A percentile compares a stretch with the other conserved stretches of the same genome.
Conservation (phyloP, 2,329 filamentous ascomycete genomes). For the Sporothrix brasiliensis region DNA sequence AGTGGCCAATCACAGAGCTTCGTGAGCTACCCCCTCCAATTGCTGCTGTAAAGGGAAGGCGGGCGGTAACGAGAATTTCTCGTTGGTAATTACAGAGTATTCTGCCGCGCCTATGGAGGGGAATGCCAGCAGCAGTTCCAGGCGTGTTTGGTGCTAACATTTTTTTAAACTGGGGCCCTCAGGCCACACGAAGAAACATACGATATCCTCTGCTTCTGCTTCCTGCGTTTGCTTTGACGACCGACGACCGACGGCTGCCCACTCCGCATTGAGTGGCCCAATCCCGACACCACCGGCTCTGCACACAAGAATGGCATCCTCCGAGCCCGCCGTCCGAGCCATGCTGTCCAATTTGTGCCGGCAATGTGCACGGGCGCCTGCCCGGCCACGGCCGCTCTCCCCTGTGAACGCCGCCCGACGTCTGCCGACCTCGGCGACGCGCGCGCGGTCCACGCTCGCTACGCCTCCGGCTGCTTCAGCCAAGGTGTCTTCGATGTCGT, state of each 20-base stretch:
- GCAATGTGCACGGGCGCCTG: conserved; percentile 35
- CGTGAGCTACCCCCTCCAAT: conserved; percentile 18
- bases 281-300: conserved; percentile 8
- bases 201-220: neutral
- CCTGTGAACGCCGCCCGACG: conserved; percentile 15
- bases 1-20: conserved; percentile 33
- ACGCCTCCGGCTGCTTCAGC: conserved; percentile 13
- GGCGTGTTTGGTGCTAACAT: conserved; percentile 25
- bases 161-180: conserved; percentile 32
- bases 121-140: neutral
- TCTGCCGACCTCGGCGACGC: conserved; percentile 2
- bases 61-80: conserved; percentile 28
- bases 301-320: conserved; percentile 30
- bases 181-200: conserved; percentile 30
- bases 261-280: conserved; percentile 12
- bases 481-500: neutral
- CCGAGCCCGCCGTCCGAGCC: conserved; percentile 37
- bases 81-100: no score
- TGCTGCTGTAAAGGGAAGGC: neutral
- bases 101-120: conserved; percentile 30
- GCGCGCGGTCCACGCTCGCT: conserved; percentile 19
- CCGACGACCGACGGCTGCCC: neutral
- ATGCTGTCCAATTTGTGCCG: conserved; percentile 38
- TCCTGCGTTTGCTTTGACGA: neutral
- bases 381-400: conserved; percentile 28